Evolutionary conservation across 179 eudicot species (phyloP), one percentile per base, ranked within the genome.

Genomic region (Vitellaria paradoxa): DNA sequence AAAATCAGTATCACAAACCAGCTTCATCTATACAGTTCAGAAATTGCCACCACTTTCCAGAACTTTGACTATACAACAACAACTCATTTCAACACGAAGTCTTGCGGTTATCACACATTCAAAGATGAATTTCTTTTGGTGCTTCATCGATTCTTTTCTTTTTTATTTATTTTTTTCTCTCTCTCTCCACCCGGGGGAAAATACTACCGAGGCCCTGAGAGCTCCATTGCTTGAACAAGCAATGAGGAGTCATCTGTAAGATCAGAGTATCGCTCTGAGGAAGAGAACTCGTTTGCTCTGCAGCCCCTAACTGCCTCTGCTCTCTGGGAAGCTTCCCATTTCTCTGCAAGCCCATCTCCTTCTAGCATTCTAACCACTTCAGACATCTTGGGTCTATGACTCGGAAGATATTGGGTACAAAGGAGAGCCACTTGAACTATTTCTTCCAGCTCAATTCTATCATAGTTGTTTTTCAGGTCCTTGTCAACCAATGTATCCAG

Each of bases 211-310:
- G 98, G 98, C 75, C 98, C 98, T 70, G 98, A 94, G 74, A 92
- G 97, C 80, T 94, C 98, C 97, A 94, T 92, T 66, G 93, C 98
- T 83, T 94, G 97, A 64, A 86, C 93, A 21, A 94, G 91, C 86
- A 92, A 82, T 0, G 98, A 92, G 50, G 95, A 91, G 79, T 94
- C 98, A 65, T 94, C 98, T 1, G 97, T 92, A 60, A 92, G 97
- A 84, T 94, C 98, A 26, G 96, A 92, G 82, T 92, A 94, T 40
- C 98, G 82, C 75, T 89, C 97, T 10, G 98, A 93, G 24, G 95
- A 87, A 0, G 97, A 93, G 81, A 93, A 93, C 24, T 90, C 97
- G 56, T 91, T 89, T 62, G 84, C 90, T 77, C 88, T 81, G 67
- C 92, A 87, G 37, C 37, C 37, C 79, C 96, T 80, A 6, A 84